A percentile compares a stretch with the other conserved stretches of the same genome.
Conservation (phyloP, 2,329 filamentous ascomycete genomes). For the Colletotrichum echinochloae region DNA sequence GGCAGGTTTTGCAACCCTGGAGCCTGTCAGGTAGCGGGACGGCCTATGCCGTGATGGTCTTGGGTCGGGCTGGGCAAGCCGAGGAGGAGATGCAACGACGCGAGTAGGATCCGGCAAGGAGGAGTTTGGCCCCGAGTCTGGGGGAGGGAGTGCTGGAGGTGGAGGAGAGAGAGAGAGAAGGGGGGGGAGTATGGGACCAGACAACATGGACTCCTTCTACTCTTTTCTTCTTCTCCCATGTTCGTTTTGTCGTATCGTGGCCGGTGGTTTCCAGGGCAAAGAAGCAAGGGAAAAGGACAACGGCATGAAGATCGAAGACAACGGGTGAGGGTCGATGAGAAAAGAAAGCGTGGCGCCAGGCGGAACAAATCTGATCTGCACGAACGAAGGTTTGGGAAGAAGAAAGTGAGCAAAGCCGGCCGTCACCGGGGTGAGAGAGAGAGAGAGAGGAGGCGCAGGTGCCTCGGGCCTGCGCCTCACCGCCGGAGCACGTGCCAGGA, state of each 20-base stretch:
- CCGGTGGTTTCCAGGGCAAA: neutral
- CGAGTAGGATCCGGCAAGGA: slow-evolving; percentile 15
- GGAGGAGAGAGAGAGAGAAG: neutral
- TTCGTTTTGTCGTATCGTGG: neutral
- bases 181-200: slow-evolving; percentile 20
- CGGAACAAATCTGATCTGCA: neutral
- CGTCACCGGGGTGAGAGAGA: slow-evolving; percentile 28
- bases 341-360: slow-evolving; percentile 20
- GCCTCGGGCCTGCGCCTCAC: slow-evolving; percentile 23
- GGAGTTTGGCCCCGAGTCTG: slow-evolving; percentile 23
- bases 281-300: neutral
- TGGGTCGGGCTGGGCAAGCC: slow-evolving; percentile 18
- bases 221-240: too few species aligned
- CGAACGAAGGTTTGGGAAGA: neutral
- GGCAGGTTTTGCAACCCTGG: neutral
- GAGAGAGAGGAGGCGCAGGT: neutral
- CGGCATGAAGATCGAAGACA: neutral
- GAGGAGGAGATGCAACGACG: slow-evolving; percentile 19
- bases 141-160: neutral
- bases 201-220: neutral
- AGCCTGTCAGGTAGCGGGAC: slow-evolving; percentile 22
- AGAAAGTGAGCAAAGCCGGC: slow-evolving; percentile 24
- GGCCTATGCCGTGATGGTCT: slow-evolving; percentile 31
- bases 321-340: neutral
- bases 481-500: slow-evolving; percentile 16